phyloP scores from a whole-genome alignment of 1,284 basidiomycete genomes.

The Quambalaria eucalypti region DNA sequence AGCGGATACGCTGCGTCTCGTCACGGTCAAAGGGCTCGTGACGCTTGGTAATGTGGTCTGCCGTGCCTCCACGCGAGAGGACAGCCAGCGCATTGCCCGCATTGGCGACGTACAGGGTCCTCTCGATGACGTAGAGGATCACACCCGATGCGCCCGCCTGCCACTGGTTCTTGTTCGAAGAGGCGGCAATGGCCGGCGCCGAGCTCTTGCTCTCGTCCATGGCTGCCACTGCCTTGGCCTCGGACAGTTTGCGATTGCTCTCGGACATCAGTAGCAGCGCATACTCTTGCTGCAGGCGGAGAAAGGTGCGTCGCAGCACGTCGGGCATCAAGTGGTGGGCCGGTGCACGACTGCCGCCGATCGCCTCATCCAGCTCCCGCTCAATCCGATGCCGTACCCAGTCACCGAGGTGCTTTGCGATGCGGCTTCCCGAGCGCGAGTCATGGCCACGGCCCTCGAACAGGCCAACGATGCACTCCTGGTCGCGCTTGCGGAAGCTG shows the following conservation, averaged over 20 bases:
- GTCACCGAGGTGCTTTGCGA: constrained; percentile 50
- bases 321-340: constrained; percentile 17
- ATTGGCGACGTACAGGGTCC: constrained; percentile 80
- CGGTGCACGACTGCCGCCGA: neutral
- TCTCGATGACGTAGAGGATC: constrained; percentile 73
- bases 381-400: constrained; percentile 29
- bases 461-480: constrained; percentile 91
- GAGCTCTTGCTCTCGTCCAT: constrained; percentile 11
- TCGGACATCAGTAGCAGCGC: constrained; percentile 38
- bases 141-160: constrained; percentile 62
- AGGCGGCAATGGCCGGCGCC: constrained; percentile 22
- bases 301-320: constrained; percentile 38
- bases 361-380: constrained; percentile 21
- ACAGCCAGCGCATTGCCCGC: constrained; percentile 83
- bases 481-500: constrained; percentile 65
- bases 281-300: constrained; percentile 39
- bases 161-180: constrained; percentile 34
- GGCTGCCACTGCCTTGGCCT: constrained; percentile 8
- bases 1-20: constrained; percentile 77
- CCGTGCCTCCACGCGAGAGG: constrained; percentile 65
- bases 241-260: constrained; percentile 23
- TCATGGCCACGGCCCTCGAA: constrained; percentile 61
- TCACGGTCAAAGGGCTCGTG: constrained; percentile 83
- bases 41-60: constrained; percentile 65
- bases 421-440: constrained; percentile 52